Evolutionary conservation across 352 stramenopile genomes (phyloP), one percentile per base, ranked within the genome.

Genomic region (Thraustotheca clavata): DNA sequence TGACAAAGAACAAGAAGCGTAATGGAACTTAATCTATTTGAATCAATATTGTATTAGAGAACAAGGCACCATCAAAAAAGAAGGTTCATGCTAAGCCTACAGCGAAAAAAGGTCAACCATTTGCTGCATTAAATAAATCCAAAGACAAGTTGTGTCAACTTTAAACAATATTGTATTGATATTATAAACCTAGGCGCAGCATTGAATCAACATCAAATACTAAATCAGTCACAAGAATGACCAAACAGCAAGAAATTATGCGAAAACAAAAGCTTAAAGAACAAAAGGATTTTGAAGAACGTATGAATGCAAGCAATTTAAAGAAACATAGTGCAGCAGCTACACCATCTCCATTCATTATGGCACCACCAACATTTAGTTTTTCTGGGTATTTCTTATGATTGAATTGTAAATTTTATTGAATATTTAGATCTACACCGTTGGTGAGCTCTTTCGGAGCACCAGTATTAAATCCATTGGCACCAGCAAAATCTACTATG

Each of bases 1-100:
- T 40, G 27, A 18, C 26, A 16, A 60, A 60, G 49, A 35, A 35
- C 49, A 60, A 60, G 29, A 34, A 60, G 49, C 26, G 49, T 60
- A 18, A 20, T 33, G 24, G 35, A 29, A 33, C 26, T 5, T 57
- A 33, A 57, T 57, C 29, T 16, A 33, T 20, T 31, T 38, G 18
- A 33, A 14, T 40, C 48, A 57, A 33, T 31, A n/a, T 5, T 6
- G 24, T 50, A 12, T 16, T 65, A 65, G 57, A 65, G 36, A 32
- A 52, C 24, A 65, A 65, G 57, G n/a, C 9, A n/a, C 9, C 38
- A 8, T 40, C 57, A 16, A 65, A 52, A 34, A 65, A 65, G 57
- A 65, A 65, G 57, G 57, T 65, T 20, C 57, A 65, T 38, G 57
- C 57, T 0, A 65, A 65, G 38, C 57, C 57, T 8, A 32, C 57